Conservation (phyloP, 768 basidiomycete species). For the Agrocybe praecox region DNA sequence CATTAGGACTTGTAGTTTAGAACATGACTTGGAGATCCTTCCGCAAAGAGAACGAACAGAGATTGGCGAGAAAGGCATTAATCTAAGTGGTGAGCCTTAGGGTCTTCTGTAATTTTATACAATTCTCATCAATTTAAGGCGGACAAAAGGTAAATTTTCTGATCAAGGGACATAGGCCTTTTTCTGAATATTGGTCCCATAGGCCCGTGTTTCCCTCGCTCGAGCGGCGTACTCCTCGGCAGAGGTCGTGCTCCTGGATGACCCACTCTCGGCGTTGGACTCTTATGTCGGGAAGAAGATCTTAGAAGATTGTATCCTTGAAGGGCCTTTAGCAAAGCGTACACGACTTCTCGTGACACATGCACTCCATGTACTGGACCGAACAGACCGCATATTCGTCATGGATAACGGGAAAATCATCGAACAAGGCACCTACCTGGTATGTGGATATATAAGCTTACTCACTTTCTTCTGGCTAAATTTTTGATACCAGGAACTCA, state of each 20-base stretch:
- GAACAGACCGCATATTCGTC: constrained; percentile 65
- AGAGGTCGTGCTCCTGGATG: constrained; percentile 79
- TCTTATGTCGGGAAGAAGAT: constrained; percentile 73
- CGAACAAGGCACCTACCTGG: constrained; percentile 64
- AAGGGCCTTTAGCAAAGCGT: constrained; percentile 51
- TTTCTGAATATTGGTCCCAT: constrained; percentile 4
- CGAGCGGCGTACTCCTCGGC: constrained; percentile 75
- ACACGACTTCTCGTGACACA: constrained; percentile 68
- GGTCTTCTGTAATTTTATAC: background rate
- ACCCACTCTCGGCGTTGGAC: constrained; percentile 81
- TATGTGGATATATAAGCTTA: constrained; percentile 21
- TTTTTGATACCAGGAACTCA: constrained; percentile 38
- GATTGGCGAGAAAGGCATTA: constrained; percentile 80
- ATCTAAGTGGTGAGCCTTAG: constrained; percentile 50
- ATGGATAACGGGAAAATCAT: constrained; percentile 60
- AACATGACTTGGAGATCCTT: constrained; percentile 71
- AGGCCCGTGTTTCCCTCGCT: constrained; percentile 78
- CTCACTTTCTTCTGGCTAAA: background rate
- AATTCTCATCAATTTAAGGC: constrained; percentile 19
- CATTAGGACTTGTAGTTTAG: constrained; percentile 66
- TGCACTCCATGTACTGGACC: constrained; percentile 58
- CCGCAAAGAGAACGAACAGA: constrained; percentile 71
- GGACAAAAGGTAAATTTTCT: constrained; percentile 35
- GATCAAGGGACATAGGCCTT: too few species aligned
- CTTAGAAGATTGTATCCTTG: constrained; percentile 60